A percentile compares a stretch with the other conserved stretches of the same genome.
These are phyloP conservation scores for Phytopythium cucurbitacearum DNA, from an alignment of 352 stramenopile genomes.

Conservation along the genomic window DNA sequence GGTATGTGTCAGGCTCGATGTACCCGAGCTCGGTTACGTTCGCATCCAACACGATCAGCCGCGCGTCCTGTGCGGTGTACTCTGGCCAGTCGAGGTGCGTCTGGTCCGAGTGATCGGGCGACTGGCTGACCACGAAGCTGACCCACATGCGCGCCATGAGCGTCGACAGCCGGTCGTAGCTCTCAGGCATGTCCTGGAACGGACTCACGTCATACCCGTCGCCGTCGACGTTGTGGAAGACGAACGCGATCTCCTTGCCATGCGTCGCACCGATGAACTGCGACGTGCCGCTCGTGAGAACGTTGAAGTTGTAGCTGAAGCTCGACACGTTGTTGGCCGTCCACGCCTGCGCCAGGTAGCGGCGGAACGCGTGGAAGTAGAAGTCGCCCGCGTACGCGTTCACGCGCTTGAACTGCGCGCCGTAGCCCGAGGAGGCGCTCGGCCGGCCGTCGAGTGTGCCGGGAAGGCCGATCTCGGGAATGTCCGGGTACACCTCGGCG, in stretches of 20 bases:
- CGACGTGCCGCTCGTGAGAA: slow-evolving; percentile 9
- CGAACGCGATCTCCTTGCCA: slow-evolving; percentile 22
- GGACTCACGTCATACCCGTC: slow-evolving; percentile 18
- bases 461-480: slow-evolving; percentile 16
- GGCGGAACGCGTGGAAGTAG: slow-evolving; percentile 14
- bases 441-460: slow-evolving; percentile 16
- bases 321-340: slow-evolving; percentile 11
- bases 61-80: slow-evolving; percentile 18
- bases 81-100: slow-evolving; percentile 17
- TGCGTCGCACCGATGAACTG: slow-evolving; percentile 16
- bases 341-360: slow-evolving; percentile 27
- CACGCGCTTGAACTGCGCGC: slow-evolving; percentile 23
- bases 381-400: slow-evolving; percentile 19
- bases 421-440: slow-evolving; percentile 14
- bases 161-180: slow-evolving; percentile 10
- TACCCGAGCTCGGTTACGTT: slow-evolving; percentile 26
- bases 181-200: slow-evolving; percentile 15
- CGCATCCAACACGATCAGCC: slow-evolving; percentile 24
- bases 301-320: slow-evolving; percentile 27
- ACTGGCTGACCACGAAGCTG: slow-evolving; percentile 24
- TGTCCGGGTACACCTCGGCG: slow-evolving; percentile 18
- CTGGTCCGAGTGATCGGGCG: slow-evolving; percentile 13
- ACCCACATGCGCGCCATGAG: slow-evolving; percentile 29
- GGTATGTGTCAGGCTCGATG: slow-evolving; percentile 21
- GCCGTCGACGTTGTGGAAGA: slow-evolving; percentile 24